Base-by-base conservation (phyloP, 306 rosid species). In the Castanopsis chinensis region DNA sequence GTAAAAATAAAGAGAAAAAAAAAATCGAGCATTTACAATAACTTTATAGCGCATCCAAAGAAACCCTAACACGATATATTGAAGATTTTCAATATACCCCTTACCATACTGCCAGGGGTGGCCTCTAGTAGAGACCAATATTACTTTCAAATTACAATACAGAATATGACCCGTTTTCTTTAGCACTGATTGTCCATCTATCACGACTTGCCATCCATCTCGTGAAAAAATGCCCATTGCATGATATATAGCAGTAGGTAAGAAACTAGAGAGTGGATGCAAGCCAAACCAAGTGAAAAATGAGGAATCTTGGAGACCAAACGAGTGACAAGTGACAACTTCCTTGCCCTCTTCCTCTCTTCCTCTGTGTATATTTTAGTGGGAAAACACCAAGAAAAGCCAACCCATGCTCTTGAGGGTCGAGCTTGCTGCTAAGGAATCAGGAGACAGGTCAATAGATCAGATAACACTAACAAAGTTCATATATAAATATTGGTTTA, bases 351-450 rank as follows among this genome's bases (percentile, higher is more conserved):
- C 79, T 67, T 27, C 19, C 19, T 32, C 49, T 37, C 25, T 64
- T 64, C 6, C 41, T 27, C 35, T 61, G 14, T 43, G 54, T 59
- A 82, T 75, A 73, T 72, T 77, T 67, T 80, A 75, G 67, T 79
- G 71, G 78, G 83, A 87, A 89, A 77, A 74, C 63, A 76, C 86
- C 91, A 82, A 87, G 78, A 81, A 54, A 79, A 82, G 90, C 86
- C 93, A 89, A 83, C 91, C 89, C 87, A 86, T 71, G 78, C 63
- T 76, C 87, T 84, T 78, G 93, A 77, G 73, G 76, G 1, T 76
- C 83, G 93, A 87, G 93, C 89, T 73, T 89, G 73, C 33, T 86
- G 96, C 86, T 60, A 25, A 79, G 88, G 90, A 89, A 87, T 89
- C 89, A 69, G 76, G 81, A 80, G 89, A 91, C 96, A 86, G 83